Evolutionary conservation across 768 basidiomycete species (phyloP), one percentile per base, ranked within the genome.

Genomic region (Hygrophorus pudorinus): DNA sequence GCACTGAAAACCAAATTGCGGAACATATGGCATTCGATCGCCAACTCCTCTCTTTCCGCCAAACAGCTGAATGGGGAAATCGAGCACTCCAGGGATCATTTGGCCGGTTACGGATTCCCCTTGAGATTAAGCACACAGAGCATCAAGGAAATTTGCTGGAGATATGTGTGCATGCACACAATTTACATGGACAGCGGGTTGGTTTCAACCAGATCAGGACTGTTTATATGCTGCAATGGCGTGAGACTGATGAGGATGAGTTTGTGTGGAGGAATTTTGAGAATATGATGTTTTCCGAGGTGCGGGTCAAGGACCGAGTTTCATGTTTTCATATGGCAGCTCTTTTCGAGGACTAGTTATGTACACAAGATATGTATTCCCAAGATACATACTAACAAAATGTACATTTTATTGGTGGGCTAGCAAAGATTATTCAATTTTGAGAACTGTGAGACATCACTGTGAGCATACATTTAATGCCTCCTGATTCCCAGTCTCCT

Each of bases 51-150:
- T 71, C 67, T 2, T 73, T 56, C 47, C 51, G 62, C 1, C 73
- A 77, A 51, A 67, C 72, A 0, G 70, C 71, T 11, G 71, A 77
- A 50, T 76, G 72, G 75, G 73, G 73, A 0, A 74, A 67, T 60
- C 57, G 59, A 0, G 45, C 54, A 3, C 39, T 76, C 4, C 71
- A 73, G 48, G 70, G 68, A 5, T 65, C 66, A 1, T 76, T 72
- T 60, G 68, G 72, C 3, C 53, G 62, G 2, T 58, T 77, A 8
- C 55, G 62, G 2, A 41, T 77, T 2, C 73, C 65, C 1, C 50
- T 75, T 0, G 49, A 59, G 12, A 63, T 70, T 14, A 48, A 60
- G 31, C 24, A 67, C 44, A 39, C 31, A 2, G 32, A 55, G 3
- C 20, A 18, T 0, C 46, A 63, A 2, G 54, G 39, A 6, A 50